phyloP scores from a whole-genome alignment of 306 rosid species.

The Spatholobus suberectus region DNA sequence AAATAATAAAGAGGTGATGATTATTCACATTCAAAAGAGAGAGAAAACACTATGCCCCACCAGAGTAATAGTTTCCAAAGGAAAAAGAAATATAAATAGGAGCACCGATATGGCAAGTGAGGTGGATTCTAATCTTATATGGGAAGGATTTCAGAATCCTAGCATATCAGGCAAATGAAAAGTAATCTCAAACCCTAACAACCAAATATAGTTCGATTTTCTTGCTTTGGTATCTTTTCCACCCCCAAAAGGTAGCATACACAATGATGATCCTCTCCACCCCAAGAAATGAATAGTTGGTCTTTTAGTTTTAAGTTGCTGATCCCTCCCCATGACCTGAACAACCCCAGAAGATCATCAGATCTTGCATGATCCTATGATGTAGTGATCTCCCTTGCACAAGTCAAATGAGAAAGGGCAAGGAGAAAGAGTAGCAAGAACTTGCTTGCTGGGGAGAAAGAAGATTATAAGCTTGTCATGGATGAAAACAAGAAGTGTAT shows the following conservation, averaged over 20 bases:
- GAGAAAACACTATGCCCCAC: slow-evolving; percentile 41
- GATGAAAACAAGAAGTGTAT: slow-evolving; percentile 52
- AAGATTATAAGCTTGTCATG: background rate
- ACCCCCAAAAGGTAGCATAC: slow-evolving; percentile 21
- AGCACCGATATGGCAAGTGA: slow-evolving; percentile 32
- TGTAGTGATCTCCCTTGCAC: slow-evolving; percentile 5
- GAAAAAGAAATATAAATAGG: background rate
- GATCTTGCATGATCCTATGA: slow-evolving; percentile 35
- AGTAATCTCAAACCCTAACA: slow-evolving; percentile 54
- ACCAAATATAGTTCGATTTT: slow-evolving; percentile 32
- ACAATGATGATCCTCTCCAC: slow-evolving; percentile 47
- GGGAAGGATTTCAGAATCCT: slow-evolving; percentile 48
- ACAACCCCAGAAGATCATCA: slow-evolving; percentile 43
- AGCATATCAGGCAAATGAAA: slow-evolving; percentile 34
- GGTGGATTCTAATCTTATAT: slow-evolving; percentile 30
- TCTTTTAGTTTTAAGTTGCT: slow-evolving; percentile 40
- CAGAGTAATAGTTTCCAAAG: slow-evolving; percentile 6
- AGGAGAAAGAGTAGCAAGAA: slow-evolving; percentile 23
- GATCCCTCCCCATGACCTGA: slow-evolving; percentile 34
- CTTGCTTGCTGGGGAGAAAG: slow-evolving; percentile 11
- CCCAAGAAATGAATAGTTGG: slow-evolving; percentile 43
- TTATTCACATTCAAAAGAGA: slow-evolving; percentile 27
- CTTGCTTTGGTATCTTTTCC: slow-evolving; percentile 31
- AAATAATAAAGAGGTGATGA: background rate
- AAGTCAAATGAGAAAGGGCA: slow-evolving; percentile 4